A percentile compares a stretch with the other conserved stretches of the same genome.
phyloP scores from a whole-genome alignment of 768 basidiomycete species.

The Termitomyces sp. region DNA sequence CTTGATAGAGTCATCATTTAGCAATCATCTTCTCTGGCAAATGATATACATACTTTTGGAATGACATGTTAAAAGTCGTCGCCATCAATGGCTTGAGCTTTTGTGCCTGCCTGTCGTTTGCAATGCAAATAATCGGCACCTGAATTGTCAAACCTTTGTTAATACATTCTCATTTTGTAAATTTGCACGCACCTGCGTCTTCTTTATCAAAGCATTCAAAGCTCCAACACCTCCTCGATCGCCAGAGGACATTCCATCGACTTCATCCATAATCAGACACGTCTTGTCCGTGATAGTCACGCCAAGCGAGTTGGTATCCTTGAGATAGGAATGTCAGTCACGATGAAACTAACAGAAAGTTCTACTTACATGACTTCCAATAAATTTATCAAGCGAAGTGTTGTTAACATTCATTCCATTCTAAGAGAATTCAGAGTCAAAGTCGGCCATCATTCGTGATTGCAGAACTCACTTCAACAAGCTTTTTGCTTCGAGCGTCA shows the following conservation, averaged over 20 bases:
- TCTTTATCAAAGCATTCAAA: conserved; percentile 86
- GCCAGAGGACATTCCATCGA: conserved; percentile 98
- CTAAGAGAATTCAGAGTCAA: conserved; percentile 29
- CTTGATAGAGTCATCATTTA: conserved; percentile 33
- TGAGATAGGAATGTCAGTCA: background rate
- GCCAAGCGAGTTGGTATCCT: conserved; percentile 65
- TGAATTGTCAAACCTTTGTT: conserved; percentile 22
- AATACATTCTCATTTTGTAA: background rate
- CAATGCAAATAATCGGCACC: conserved; percentile 97
- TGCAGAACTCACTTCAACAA: conserved; percentile 71
- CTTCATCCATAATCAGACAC: conserved; percentile 98
- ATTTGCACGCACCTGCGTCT: conserved; percentile 60
- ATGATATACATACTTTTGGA: conserved; percentile 58
- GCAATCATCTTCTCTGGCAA: background rate
- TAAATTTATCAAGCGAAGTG: conserved; percentile 81
- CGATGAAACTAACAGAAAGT: background rate
- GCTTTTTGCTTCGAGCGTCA: conserved; percentile 92
- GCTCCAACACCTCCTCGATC: conserved; percentile 97
- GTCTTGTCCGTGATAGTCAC: conserved; percentile 72
- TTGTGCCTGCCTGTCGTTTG: conserved; percentile 81
- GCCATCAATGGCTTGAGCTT: conserved; percentile 84
- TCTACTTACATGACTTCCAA: conserved; percentile 48
- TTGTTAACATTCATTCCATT: conserved; percentile 90
- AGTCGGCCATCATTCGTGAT: background rate
- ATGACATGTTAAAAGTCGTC: conserved; percentile 72